Evolutionary conservation across 1,139 yeast genomes (phyloP).

Genomic region (Zygoascus meyerae): DNA sequence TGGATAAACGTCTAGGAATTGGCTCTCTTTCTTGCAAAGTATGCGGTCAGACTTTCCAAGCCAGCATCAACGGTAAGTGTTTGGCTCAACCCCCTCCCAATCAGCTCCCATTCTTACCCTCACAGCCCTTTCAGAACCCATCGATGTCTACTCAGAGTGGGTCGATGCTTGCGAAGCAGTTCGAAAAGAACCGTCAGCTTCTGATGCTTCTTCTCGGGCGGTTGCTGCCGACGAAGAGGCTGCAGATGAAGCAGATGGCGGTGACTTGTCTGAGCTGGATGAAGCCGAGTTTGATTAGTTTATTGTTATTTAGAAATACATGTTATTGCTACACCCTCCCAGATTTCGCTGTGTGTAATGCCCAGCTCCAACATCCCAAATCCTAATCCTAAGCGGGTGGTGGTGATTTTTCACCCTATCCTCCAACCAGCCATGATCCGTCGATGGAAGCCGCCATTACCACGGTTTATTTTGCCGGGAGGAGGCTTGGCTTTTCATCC

Average conservation of each 20-base stretch:
- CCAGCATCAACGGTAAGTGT: conserved; percentile 62
- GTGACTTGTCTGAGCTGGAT: conserved; percentile 26
- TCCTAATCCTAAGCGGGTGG: background rate
- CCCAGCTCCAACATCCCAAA: no score
- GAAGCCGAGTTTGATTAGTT: conserved; percentile 20
- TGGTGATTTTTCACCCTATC: background rate
- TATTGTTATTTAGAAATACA: background rate
- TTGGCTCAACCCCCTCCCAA: background rate
- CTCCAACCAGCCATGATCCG: conserved; percentile 2
- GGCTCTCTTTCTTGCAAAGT: conserved; percentile 87
- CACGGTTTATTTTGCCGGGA: background rate
- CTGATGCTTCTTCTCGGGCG: background rate
- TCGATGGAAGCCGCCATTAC: conserved; percentile 7
- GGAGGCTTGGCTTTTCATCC: background rate
- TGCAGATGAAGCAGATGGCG: conserved; percentile 22
- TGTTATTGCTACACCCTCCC: no score
- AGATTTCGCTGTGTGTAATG: no score
- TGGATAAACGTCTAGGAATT: conserved; percentile 80
- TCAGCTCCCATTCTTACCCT: conserved; percentile 1
- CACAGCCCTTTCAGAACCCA: conserved; percentile 64
- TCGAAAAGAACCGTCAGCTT: conserved; percentile 3
- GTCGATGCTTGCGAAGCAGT: conserved; percentile 98
- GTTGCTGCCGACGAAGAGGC: conserved; percentile 19
- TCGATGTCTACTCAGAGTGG: conserved; percentile 96
- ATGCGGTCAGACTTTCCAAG: conserved; percentile 92